Conservation (phyloP, 371 early-diverging fungal genomes). For the Mucor indicus region DNA sequence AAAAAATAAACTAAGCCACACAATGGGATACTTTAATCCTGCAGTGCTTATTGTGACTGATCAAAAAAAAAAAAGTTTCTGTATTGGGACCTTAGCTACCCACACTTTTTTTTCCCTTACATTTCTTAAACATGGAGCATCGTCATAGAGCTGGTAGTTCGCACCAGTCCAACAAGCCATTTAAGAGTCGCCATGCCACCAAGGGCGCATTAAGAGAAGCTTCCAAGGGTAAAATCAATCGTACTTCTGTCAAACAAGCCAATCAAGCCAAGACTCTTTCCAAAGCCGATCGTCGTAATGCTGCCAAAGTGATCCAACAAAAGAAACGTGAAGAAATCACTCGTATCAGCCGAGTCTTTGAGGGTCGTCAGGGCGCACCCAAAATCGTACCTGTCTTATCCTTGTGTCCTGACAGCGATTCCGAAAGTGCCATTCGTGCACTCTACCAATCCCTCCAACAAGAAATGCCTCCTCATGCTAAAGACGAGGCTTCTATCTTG, state of each 20-base stretch:
- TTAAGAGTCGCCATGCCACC: constrained; percentile 88
- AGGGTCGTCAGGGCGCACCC: constrained; percentile 79
- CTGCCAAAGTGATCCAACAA: constrained; percentile 76
- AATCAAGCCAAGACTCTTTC: constrained; percentile 37
- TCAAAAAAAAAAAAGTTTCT: constrained; percentile 5
- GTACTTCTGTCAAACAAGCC: constrained; percentile 55
- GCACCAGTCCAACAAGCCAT: constrained; percentile 92
- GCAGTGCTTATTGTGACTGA: constrained; percentile 5
- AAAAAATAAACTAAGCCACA: constrained; percentile 1
- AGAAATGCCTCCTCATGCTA: constrained; percentile 29
- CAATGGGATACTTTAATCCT: too few relatives aligned
- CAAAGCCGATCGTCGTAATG: constrained; percentile 83
- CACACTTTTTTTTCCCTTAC: constrained; percentile 6
- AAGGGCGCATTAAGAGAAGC: constrained; percentile 78
- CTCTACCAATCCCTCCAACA: constrained; percentile 57
- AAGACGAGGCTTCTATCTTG: constrained; percentile 19
- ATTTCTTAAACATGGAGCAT: constrained; percentile 24
- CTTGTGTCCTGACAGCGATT: constrained; percentile 78
- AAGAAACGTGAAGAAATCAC: constrained; percentile 77
- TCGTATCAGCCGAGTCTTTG: constrained; percentile 72
- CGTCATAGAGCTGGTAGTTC: constrained; percentile 67
- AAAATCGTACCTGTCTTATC: constrained; percentile 80
- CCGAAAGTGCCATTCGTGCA: constrained; percentile 49
- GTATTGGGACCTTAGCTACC: background rate
- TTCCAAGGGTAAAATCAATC: constrained; percentile 81